A percentile compares a stretch with the other conserved stretches of the same genome.
phyloP scores from a whole-genome alignment of 768 basidiomycete species.

The Leccinum rimulosum region DNA sequence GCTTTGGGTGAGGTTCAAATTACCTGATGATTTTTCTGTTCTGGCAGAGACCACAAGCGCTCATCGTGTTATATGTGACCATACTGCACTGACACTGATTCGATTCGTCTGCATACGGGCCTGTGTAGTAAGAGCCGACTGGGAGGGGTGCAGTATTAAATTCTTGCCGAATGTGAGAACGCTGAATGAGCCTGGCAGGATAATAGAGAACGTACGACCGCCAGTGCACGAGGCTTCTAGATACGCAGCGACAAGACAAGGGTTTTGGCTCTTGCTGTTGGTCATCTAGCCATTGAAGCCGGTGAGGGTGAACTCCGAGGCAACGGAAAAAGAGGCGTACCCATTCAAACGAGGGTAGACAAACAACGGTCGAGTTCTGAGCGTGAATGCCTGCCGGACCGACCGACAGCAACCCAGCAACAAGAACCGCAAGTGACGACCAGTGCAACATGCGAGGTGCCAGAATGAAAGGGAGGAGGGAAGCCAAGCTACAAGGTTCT shows the following conservation, averaged over 20 bases:
- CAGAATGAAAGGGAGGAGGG: slow-evolving; percentile 7
- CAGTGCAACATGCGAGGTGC: slow-evolving; percentile 2
- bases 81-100: slow-evolving; percentile 53
- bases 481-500: not conserved
- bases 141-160: slow-evolving; percentile 40
- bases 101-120: slow-evolving; percentile 31
- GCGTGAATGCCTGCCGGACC: slow-evolving; percentile 18
- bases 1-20: not conserved
- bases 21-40: slow-evolving; percentile 37
- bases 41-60: slow-evolving; percentile 60
- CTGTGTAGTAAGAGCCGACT: slow-evolving; percentile 23
- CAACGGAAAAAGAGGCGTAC: slow-evolving; percentile 14
- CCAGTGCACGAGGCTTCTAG: slow-evolving; percentile 42
- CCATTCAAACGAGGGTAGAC: slow-evolving; percentile 26
- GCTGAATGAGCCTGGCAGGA: slow-evolving; percentile 4
- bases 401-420: slow-evolving; percentile 12
- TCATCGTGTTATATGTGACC: slow-evolving; percentile 53
- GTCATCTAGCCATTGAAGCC: slow-evolving; percentile 19
- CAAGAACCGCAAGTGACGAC: slow-evolving; percentile 19
- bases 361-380: slow-evolving; percentile 23
- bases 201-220: slow-evolving; percentile 35
- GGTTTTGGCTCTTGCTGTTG: slow-evolving; percentile 48
- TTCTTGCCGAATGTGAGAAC: slow-evolving; percentile 28
- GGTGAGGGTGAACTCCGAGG: too few relatives aligned
- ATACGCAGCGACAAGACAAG: slow-evolving; percentile 45